Evolutionary conservation across 768 basidiomycete genomes (phyloP).

Genomic region (Lactifluus hygrophoroides): DNA sequence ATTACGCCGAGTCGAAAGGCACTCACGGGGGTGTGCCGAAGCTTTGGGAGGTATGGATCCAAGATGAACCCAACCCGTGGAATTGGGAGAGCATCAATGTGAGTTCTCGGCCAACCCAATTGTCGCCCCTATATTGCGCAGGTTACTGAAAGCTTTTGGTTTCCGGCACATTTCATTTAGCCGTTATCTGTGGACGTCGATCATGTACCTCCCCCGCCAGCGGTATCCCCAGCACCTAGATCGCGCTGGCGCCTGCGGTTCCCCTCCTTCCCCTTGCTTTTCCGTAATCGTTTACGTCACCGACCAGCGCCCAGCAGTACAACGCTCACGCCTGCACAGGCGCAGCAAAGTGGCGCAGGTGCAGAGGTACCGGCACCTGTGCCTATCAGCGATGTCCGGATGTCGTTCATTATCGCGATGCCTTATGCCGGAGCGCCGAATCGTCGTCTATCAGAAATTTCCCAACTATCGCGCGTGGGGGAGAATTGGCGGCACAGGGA

Average conservation of each 20-base stretch:
- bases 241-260: neutral
- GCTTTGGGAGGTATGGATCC: constrained; percentile 15
- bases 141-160: neutral
- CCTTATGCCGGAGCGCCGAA: neutral
- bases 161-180: neutral
- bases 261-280: too few relatives aligned
- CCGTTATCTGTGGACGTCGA: constrained; percentile 5
- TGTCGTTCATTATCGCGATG: constrained; percentile 17
- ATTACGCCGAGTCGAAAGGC: neutral
- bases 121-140: neutral
- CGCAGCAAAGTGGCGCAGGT: neutral
- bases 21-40: neutral
- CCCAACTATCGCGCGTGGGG: neutral
- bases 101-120: too few relatives aligned
- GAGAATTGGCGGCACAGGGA: constrained; percentile 9
- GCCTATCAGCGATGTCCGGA: neutral
- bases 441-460: constrained; percentile 1
- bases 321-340: neutral
- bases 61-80: neutral
- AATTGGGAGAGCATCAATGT: constrained; percentile 4
- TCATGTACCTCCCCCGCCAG: neutral
- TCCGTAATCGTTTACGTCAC: neutral
- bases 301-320: neutral
- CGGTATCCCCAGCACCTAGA: too few relatives aligned
- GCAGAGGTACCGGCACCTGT: neutral